These are phyloP conservation scores for Triticum monococcum DNA, from an alignment of 176 grass and related monocot species.

Conservation along the genomic window DNA sequence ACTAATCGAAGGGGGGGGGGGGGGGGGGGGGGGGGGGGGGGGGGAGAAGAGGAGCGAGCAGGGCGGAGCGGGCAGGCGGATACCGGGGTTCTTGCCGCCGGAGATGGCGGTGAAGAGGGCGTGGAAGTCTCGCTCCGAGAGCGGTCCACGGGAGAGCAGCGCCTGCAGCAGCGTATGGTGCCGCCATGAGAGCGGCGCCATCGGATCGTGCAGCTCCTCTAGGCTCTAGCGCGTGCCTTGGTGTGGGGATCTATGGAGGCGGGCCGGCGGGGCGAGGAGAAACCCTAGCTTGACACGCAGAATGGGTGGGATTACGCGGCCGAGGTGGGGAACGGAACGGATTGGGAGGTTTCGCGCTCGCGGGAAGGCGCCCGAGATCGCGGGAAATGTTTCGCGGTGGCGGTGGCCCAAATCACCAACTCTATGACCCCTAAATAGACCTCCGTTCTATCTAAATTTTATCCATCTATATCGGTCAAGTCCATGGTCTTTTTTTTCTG, in stretches of 20 bases:
- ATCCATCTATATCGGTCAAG: too few species aligned
- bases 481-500: too few species aligned
- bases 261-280: background rate
- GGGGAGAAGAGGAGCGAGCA: background rate
- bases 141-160: slow-evolving; percentile 58
- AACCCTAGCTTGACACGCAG: slow-evolving; percentile 3
- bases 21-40: background rate
- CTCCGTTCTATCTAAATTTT: too few species aligned
- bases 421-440: too few species aligned
- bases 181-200: slow-evolving; percentile 55
- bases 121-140: slow-evolving; percentile 54
- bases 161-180: slow-evolving; percentile 79
- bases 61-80: background rate
- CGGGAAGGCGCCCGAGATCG: background rate
- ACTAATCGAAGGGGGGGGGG: background rate
- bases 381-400: slow-evolving; percentile 3
- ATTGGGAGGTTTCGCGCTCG: background rate
- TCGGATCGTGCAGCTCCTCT: background rate
- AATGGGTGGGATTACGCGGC: background rate
- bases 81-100: slow-evolving; percentile 59
- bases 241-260: background rate
- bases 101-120: slow-evolving; percentile 53
- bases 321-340: background rate
- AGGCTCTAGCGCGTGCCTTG: background rate
- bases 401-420: too few species aligned